These are phyloP conservation scores for Zanthoxylum bungeanum DNA, from an alignment of 345 rosid species.

Conservation along the genomic window DNA sequence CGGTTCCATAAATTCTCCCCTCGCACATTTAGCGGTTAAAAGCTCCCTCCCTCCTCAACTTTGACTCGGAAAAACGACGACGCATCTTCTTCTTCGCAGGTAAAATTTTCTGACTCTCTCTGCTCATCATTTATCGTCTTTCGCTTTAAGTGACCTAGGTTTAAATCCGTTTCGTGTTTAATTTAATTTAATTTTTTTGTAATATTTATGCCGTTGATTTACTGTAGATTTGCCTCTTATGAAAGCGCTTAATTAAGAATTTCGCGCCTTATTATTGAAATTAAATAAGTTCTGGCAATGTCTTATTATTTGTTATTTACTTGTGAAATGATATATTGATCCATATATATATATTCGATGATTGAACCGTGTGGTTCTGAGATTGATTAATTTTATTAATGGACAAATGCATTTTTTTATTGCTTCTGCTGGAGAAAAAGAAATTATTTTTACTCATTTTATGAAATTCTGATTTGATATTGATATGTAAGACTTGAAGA, in stretches of 20 bases:
- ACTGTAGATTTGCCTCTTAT: not conserved
- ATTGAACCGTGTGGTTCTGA: not conserved
- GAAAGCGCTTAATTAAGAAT: too few species aligned
- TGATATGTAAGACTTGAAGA: not conserved
- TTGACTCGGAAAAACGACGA: too few species aligned
- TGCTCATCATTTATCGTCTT: not conserved
- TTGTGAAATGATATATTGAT: too few species aligned
- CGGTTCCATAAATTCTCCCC: not conserved
- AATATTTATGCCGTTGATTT: not conserved
- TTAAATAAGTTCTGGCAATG: not conserved
- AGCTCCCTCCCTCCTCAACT: too few species aligned
- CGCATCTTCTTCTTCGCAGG: constrained; percentile 12
- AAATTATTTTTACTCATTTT: not conserved
- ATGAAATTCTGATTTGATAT: not conserved
- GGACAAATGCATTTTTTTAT: too few species aligned
- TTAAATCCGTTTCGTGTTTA: not conserved
- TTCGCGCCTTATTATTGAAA: not conserved
- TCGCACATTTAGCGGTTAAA: too few species aligned
- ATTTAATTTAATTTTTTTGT: not conserved
- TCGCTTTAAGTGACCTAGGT: not conserved
- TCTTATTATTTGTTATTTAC: too few species aligned
- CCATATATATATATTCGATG: too few species aligned
- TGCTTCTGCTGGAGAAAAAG: not conserved
- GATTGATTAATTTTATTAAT: not conserved
- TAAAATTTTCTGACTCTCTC: not conserved